Evolutionary conservation across 352 stramenopile species (phyloP), one percentile per base, ranked within the genome.

Genomic region (Hyphochytrium catenoides): DNA sequence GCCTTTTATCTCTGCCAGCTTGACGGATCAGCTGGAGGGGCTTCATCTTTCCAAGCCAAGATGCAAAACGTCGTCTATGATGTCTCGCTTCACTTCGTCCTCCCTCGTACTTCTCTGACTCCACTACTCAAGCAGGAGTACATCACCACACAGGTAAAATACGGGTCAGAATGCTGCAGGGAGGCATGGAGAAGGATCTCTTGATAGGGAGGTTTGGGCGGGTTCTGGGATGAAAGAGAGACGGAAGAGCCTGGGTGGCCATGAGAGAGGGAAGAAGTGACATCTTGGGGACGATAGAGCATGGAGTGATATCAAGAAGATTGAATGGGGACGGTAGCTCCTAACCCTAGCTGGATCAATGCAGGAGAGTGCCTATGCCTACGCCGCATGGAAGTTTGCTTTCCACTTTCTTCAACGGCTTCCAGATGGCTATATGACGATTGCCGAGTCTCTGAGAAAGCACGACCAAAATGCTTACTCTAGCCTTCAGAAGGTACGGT

Each of bases 361-460:
- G 20, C 64, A 76, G 46, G 58, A 77, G 42, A 76, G 77, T 34
- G 69, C 67, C 30, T 81, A 81, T 53, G 67, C 67, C 6, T 81
- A 81, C 50, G 58, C 67, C 0, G 67, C 67, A 11, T 81, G 67
- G 67, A 81, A 81, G 50, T 81, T 81, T 34, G 73, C 62, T 3
- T 81, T 81, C 51, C 67, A 81, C 53, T 81, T 81, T 50, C 74
- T 81, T 61, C 63, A 75, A 39, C 67, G 67, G 41, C 50, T 81
- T 14, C 67, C 67, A 0, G 67, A 81, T 42, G 69, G 63, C 6
- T 81, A 67, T 50, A 67, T 56, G 16, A 59, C 76, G 22, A 64
- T 81, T 4, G 59, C 63, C 43, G 64, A 75, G 35, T 81, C 67
- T 41, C 54, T 81, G 9, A 63, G 67, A 30, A 64, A 77, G 26